These are phyloP conservation scores for Mortierella sp. DNA, from an alignment of 371 early-diverging fungal species.

Conservation along the genomic window DNA sequence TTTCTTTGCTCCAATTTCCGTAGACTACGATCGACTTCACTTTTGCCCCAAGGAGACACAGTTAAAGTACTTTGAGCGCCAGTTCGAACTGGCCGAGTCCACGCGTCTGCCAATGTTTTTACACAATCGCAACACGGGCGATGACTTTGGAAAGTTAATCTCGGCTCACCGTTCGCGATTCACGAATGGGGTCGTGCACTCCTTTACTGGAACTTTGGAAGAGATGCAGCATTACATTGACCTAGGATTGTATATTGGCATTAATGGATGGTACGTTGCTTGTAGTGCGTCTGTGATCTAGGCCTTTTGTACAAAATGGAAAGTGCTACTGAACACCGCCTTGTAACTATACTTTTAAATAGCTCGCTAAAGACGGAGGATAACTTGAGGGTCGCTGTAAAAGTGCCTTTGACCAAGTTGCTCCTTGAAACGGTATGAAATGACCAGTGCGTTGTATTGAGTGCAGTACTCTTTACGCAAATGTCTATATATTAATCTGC, in stretches of 20 bases:
- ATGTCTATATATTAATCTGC: too few relatives aligned
- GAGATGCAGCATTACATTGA: conserved; percentile 79
- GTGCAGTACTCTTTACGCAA: too few relatives aligned
- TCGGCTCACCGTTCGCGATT: conserved; percentile 73
- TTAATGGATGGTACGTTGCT: conserved; percentile 89
- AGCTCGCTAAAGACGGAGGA: conserved; percentile 90
- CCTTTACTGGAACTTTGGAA: conserved; percentile 88
- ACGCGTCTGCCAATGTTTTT: conserved; percentile 89
- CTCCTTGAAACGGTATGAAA: conserved; percentile 85
- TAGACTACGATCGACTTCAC: conserved; percentile 90
- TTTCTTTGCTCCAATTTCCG: not conserved
- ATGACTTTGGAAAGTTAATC: conserved; percentile 60
- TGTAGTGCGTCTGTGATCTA: too few relatives aligned
- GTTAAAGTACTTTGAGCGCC: conserved; percentile 78
- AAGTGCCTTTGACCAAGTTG: conserved; percentile 86
- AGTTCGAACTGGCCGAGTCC: conserved; percentile 85
- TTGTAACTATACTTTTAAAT: not conserved
- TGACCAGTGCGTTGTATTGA: too few relatives aligned
- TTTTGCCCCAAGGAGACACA: conserved; percentile 86
- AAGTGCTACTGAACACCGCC: not conserved
- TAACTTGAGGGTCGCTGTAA: conserved; percentile 80
- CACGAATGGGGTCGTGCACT: conserved; percentile 93
- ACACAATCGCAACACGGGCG: conserved; percentile 85
- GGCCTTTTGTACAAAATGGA: not conserved
- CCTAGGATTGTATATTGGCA: conserved; percentile 92